Percentiles rank a stretch among this genome's conserved stretches.
Conservation (phyloP, 495 filamentous ascomycete species). For the Penicillium cataractarum region DNA sequence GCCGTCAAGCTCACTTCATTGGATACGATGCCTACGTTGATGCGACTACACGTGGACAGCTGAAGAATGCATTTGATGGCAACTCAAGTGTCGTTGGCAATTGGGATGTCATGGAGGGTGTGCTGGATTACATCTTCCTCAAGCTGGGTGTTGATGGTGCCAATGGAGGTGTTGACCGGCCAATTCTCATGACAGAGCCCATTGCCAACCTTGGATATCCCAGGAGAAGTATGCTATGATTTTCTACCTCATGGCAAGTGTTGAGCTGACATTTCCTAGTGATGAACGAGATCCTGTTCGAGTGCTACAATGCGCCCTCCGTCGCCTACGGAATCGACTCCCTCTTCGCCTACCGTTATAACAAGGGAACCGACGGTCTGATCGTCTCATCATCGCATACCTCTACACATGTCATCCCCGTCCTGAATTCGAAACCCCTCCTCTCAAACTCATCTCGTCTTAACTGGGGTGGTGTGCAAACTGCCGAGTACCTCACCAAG, state of each 20-base stretch:
- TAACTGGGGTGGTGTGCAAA: conserved; percentile 93
- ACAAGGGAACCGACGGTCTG: conserved; percentile 83
- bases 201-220: conserved; percentile 88
- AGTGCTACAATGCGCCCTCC: conserved; percentile 86
- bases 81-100: conserved; percentile 90
- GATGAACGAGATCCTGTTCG: conserved; percentile 96
- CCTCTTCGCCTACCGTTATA: conserved; percentile 92
- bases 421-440: conserved; percentile 80
- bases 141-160: conserved; percentile 85
- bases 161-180: conserved; percentile 73
- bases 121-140: conserved; percentile 89
- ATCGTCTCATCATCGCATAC: conserved; percentile 92
- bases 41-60: conserved; percentile 87
- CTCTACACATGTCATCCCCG: conserved; percentile 93
- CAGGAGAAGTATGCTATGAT: conserved; percentile 67
- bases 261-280: conserved; percentile 53
- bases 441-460: conserved; percentile 82
- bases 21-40: conserved; percentile 92
- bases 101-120: conserved; percentile 94
- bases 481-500: conserved; percentile 86
- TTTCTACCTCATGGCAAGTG: neutral
- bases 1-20: conserved; percentile 85
- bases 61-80: conserved; percentile 87
- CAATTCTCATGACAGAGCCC: conserved; percentile 94
- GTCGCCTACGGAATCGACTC: conserved; percentile 94